Percentiles rank a stretch among this genome's conserved stretches.
phyloP scores from a whole-genome alignment of 2,329 filamentous ascomycete species.

The Sclerotinia nivalis region DNA sequence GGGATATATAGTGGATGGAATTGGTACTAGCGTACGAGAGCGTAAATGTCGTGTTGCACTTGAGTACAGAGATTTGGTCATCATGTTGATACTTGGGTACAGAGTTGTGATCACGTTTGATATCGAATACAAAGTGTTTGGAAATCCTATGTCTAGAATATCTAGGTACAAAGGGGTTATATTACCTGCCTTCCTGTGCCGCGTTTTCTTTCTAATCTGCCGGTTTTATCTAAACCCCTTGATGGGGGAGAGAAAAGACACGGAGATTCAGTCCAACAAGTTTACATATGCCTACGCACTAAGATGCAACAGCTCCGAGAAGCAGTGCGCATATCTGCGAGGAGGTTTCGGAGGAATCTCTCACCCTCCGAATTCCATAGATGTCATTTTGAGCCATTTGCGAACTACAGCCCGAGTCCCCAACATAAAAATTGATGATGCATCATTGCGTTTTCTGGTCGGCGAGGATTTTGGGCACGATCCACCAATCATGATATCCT shows the following conservation, averaged over 20 bases:
- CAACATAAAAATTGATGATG: not conserved
- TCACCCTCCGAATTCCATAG: not conserved
- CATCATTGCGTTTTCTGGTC: not conserved
- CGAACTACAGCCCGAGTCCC: not conserved
- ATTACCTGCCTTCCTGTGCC: not conserved
- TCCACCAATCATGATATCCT: conserved; percentile 65
- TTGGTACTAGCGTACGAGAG: not conserved
- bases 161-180: not conserved
- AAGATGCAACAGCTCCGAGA: not conserved
- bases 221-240: no score
- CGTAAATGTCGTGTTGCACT: not conserved
- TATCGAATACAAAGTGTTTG: not conserved
- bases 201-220: not conserved
- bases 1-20: not conserved
- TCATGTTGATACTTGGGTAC: not conserved
- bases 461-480: conserved; percentile 51
- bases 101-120: not conserved
- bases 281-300: not conserved
- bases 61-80: not conserved
- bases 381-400: not conserved
- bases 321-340: not conserved
- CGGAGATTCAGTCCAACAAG: not conserved
- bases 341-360: not conserved
- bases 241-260: not conserved
- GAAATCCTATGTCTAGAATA: not conserved